Percentiles rank a stretch among this genome's conserved stretches.
Conservation (phyloP, 192 early-diverging fungal genomes). For the Coemansia sp. region DNA sequence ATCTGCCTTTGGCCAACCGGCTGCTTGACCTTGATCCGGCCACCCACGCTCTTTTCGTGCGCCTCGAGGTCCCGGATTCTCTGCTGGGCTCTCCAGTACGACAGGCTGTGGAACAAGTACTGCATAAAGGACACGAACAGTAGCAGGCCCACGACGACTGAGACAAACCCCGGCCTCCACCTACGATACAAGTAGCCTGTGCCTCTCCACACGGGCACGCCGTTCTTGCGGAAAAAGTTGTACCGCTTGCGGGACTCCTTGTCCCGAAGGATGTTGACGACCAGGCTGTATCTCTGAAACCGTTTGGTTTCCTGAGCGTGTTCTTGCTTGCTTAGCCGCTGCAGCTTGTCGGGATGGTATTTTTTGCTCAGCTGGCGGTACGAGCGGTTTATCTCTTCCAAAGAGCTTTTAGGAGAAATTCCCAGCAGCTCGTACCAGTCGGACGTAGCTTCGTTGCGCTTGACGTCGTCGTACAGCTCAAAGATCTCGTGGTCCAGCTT, state of each 20-base stretch:
- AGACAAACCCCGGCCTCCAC: conserved; percentile 67
- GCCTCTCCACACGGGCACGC: conserved; percentile 76
- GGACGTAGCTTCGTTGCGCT: conserved; percentile 56
- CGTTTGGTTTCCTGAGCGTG: conserved; percentile 53
- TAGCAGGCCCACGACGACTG: conserved; percentile 57
- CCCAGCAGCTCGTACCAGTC: conserved; percentile 69
- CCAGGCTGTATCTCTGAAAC: conserved; percentile 64
- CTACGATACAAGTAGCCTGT: conserved; percentile 72
- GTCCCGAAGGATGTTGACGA: conserved; percentile 66
- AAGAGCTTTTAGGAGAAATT: conserved; percentile 52
- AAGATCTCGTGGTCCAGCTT: conserved; percentile 79
- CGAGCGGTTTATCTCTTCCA: conserved; percentile 61
- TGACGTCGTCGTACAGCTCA: conserved; percentile 74
- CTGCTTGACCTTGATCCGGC: conserved; percentile 10
- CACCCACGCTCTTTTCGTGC: conserved; percentile 15
- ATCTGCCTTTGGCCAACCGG: conserved; percentile 12
- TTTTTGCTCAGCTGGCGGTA: conserved; percentile 67
- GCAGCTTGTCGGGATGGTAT: conserved; percentile 77
- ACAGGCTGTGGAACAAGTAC: conserved; percentile 60
- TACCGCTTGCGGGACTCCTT: conserved; percentile 64
- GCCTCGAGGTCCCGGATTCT: conserved; percentile 49
- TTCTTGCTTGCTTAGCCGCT: conserved; percentile 18
- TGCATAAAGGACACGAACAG: conserved; percentile 61
- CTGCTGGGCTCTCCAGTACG: conserved; percentile 61
- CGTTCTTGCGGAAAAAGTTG: conserved; percentile 78